Evolutionary conservation across 257 asterid species (phyloP), one percentile per base, ranked within the genome.

Genomic region (Perilla frutescens): DNA sequence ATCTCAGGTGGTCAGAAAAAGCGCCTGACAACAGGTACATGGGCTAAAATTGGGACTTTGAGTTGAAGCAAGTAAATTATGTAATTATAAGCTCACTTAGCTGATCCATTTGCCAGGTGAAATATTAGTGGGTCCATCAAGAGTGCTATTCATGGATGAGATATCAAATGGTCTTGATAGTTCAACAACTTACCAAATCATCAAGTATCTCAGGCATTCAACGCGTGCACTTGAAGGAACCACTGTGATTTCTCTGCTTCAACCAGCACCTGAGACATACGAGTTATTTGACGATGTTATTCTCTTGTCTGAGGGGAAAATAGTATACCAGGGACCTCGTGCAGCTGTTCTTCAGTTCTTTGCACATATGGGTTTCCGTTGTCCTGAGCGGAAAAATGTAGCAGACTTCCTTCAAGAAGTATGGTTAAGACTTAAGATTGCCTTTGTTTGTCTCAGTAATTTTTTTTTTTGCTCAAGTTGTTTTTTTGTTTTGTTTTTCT

Each of bases 351-450:
- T 85, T 51, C 89, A 83, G 37, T 94, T 91, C 85, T 94, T 94
- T 81, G 85, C 85, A 59, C 77, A 72, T 71, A 86, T 88, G 96
- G 99, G 97, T 60, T 94, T 94, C 59, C 75, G 70, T 11, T 91
- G 99, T 75, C 99, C 99, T 0, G 90, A 85, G 83, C 76, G 99
- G 47, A 94, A 94, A 80, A 90, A 90, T 85, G 97, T 87, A 1
- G 99, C 97, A 2, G 99, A 94, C 70, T 94, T 94, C 80, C 95
- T 94, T 85, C 99, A 94, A 83, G 99, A 94, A 80, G 98, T 94
- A 86, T 54, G 91, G 70, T 48, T 51, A 54, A 58, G 74, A 65
- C 54, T 48, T 51, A 54, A 58, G 74, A 65, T 58, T n/a, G 72
- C 45, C 61, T 55, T 44, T 71, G 75, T 32, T 45, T 79, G 62